Base-by-base conservation (phyloP, 768 basidiomycete species). In the Tephrocybe sp. region DNA sequence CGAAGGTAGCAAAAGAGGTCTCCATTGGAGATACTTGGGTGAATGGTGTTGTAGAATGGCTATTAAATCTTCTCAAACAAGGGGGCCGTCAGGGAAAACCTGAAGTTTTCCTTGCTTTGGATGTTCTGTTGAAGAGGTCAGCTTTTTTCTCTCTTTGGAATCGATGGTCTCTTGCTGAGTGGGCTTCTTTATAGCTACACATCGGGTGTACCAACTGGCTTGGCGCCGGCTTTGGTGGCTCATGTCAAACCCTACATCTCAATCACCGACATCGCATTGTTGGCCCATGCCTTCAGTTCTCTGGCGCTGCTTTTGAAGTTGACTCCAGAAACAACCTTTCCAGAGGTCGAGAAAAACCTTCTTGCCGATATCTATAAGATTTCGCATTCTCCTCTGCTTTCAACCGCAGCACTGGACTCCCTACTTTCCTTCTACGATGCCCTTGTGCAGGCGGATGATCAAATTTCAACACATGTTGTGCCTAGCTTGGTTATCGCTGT, bases 401-500 rank as follows among this genome's bases (percentile, higher is more conserved):
- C 90, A 17, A 86, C 86, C 9, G 72, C 80, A 1, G 82, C 90
- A 3, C 79, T 96, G 5, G 94, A 98, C 32, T 82, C 89, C 0
- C 75, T 97, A 11, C 77, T 92, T 41, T 74, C 72, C 13, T 98
- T 98, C 77, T 93, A 91, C 67, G 75, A 76, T 1, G 83, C 87
- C 0, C 79, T 96, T 39, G 91, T 96, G 23, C 77, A 79, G 54
- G 91, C 92, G 1, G 94, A 98, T 59, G 74, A 77, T 54, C 84
- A 88, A 64, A 88, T 92, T 54, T 85, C 91, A 2, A 85, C 86
- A 0, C 87, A 92, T 56, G 71, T 95, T 13, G 84, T 95, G 8
- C 88, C 87, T 0, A 85, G 81, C 59, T 73, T 97, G 40, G 84
- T 86, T 19, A 75, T 78, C 31, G 66, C 79, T 0, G 76, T 82